A percentile compares a stretch with the other conserved stretches of the same genome.
Evolutionary conservation across 805 yeast species (phyloP).

Genomic region (Saccharomycopsis sp.): DNA sequence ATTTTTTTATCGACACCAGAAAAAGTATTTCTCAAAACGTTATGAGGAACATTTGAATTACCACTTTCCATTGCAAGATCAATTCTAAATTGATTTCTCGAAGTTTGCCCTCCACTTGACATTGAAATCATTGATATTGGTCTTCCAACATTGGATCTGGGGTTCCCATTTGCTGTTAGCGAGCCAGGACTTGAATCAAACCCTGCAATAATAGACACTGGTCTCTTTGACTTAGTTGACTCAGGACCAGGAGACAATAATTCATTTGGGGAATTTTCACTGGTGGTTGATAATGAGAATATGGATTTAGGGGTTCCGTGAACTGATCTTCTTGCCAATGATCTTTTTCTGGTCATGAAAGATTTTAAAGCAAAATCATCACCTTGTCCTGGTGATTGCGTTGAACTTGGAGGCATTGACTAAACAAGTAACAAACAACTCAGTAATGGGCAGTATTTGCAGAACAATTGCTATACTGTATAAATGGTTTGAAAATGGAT

Average conservation of each 20-base stretch:
- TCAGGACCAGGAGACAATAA: neutral
- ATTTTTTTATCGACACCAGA: slow-evolving; percentile 14
- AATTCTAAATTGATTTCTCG: slow-evolving; percentile 12
- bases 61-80: slow-evolving; percentile 12
- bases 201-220: slow-evolving; percentile 12
- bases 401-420: too few relatives aligned
- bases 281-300: slow-evolving; percentile 2
- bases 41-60: slow-evolving; percentile 9
- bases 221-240: slow-evolving; percentile 10
- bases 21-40: slow-evolving; percentile 10
- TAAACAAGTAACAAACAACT: too few relatives aligned
- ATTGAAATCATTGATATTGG: slow-evolving; percentile 15
- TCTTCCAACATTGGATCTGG: neutral
- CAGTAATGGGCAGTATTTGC: too few relatives aligned
- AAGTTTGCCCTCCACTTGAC: neutral
- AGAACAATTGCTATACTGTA: too few relatives aligned
- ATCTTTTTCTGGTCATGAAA: slow-evolving; percentile 17
- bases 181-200: neutral
- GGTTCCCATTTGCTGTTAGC: neutral
- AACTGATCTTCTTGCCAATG: slow-evolving; percentile 17
- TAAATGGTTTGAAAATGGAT: too few relatives aligned
- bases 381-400: neutral
- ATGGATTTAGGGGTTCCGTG: slow-evolving; percentile 15
- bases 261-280: neutral
- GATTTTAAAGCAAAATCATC: slow-evolving; percentile 16